Conservation (phyloP, 2,329 filamentous ascomycete species). For the Fusarium agapanthi region DNA sequence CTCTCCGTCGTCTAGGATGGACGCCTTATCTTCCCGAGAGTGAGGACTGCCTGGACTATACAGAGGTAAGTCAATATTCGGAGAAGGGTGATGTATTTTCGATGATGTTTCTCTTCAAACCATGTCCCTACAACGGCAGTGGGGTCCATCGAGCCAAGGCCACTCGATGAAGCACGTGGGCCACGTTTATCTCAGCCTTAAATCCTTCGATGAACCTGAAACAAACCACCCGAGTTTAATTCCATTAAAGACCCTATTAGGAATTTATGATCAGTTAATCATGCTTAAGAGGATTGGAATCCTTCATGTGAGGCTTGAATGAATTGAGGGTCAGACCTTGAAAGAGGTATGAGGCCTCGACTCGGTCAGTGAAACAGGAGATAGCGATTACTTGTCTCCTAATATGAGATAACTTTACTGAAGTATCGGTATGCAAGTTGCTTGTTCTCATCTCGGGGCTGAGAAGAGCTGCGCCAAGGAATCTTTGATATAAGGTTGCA, state of each 20-base stretch:
- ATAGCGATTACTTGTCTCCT: not conserved
- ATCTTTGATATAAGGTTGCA: not conserved
- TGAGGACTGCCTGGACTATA: not conserved
- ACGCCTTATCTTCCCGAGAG: too few species aligned
- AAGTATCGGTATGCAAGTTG: not conserved
- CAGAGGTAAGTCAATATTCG: fast-evolving
- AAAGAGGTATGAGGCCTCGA: not conserved
- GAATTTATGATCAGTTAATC: not conserved
- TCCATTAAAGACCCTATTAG: too few species aligned
- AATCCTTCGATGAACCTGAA: not conserved
- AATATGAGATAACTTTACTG: fast-evolving
- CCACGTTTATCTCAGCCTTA: not conserved
- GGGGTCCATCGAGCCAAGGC: not conserved
- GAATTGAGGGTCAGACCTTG: not conserved
- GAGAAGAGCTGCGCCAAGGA: not conserved
- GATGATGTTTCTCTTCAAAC: too few species aligned
- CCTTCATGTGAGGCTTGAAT: not conserved
- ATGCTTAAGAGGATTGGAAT: not conserved
- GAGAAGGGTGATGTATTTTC: not conserved
- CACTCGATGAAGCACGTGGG: conserved; percentile 4
- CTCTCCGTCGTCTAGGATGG: not conserved
- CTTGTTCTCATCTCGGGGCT: not conserved
- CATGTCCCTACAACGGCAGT: not conserved
- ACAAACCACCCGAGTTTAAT: not conserved
- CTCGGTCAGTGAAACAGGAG: not conserved